Percentiles rank a stretch among this genome's conserved stretches.
These are phyloP conservation scores for Polymyxa betae DNA, from an alignment of 208 protist genomes.

Conservation along the genomic window DNA sequence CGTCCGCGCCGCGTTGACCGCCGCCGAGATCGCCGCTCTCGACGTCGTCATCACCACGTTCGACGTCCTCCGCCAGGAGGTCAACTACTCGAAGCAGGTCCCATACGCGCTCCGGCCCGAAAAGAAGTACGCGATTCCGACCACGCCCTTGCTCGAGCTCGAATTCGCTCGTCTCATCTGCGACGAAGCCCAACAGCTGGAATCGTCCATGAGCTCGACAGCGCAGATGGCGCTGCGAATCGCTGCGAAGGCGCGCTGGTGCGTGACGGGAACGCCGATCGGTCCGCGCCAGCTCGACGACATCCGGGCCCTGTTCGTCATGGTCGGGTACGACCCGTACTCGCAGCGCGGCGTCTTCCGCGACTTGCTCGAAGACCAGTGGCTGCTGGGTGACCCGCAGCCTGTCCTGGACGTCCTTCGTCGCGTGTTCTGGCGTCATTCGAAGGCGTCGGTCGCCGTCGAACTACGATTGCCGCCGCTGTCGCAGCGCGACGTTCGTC, in stretches of 20 bases:
- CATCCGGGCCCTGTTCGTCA: slow-evolving; percentile 9
- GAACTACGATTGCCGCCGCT: slow-evolving; percentile 42
- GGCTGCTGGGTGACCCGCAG: neutral
- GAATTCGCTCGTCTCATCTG: slow-evolving; percentile 26
- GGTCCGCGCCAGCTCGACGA: slow-evolving; percentile 29
- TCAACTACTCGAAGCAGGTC: slow-evolving; percentile 11
- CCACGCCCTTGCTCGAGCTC: slow-evolving; percentile 34
- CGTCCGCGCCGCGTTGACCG: neutral
- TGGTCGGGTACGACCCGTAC: slow-evolving; percentile 44
- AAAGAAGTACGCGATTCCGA: slow-evolving; percentile 25
- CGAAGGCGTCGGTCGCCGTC: slow-evolving; percentile 21
- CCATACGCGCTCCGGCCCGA: slow-evolving; percentile 8
- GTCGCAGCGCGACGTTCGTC: neutral
- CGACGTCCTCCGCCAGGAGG: slow-evolving; percentile 45
- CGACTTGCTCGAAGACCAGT: neutral
- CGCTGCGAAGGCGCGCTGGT: slow-evolving; percentile 15
- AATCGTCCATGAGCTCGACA: neutral
- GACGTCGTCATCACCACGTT: slow-evolving; percentile 48
- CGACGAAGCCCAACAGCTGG: slow-evolving; percentile 50
- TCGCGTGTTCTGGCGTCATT: slow-evolving; percentile 11
- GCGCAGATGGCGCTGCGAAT: slow-evolving; percentile 51
- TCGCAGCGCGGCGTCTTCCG: neutral
- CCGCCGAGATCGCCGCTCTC: neutral
- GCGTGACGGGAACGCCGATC: slow-evolving; percentile 53
- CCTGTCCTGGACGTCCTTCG: neutral